Base-by-base conservation (phyloP, 2,329 filamentous ascomycete species). In the Colletotrichum kahawae region DNA sequence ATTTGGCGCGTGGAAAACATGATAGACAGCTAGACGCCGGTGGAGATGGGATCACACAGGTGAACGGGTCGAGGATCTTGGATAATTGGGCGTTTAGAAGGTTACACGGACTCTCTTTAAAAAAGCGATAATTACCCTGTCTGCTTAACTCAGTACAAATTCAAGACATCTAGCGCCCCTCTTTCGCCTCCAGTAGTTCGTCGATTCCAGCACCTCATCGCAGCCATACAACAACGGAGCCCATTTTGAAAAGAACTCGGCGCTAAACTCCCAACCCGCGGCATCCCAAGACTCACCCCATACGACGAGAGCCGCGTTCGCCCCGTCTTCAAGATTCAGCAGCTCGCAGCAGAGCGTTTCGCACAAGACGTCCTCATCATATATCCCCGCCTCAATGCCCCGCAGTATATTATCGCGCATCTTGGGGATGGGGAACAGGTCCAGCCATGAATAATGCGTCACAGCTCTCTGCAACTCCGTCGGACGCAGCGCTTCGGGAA, bases 261-360 rank as follows among this genome's bases (percentile, higher is more conserved):
- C 81, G 1, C 83, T 88, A 2, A 86, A 80, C 76, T 90, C 89
- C 89, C 88, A 90, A 12, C 83, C 85, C 0, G 74, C 71, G 2
- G 81, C 68, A 33, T 89, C 83, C 81, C 84, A 86, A 0, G 88
- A 81, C 6, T 88, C 85, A 0, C 87, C 86, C 88, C 88, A 90
- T 9, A 74, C 76, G 33, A 69, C 73, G 71, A 71, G 51, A 51
- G 27, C 77, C 31, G 63, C 54, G 4, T 29, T 51, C 0, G 59
- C 31, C 5, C 36, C 54, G 4, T 4, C 18, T 0, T 34, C 51
- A 1, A 31, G 36, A 7, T 66, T 62, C 24, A 71, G 29, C 13
- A 70, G 18, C 5, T 54, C 29, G n/a, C 72, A 70, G 16, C 69
- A 27, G 1, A 75, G 36, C 7, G 54, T 66, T 9, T 43, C 24